These are phyloP conservation scores for Magnusiomyces fungicola DNA, from an alignment of 1,139 yeast genomes.

Conservation along the genomic window DNA sequence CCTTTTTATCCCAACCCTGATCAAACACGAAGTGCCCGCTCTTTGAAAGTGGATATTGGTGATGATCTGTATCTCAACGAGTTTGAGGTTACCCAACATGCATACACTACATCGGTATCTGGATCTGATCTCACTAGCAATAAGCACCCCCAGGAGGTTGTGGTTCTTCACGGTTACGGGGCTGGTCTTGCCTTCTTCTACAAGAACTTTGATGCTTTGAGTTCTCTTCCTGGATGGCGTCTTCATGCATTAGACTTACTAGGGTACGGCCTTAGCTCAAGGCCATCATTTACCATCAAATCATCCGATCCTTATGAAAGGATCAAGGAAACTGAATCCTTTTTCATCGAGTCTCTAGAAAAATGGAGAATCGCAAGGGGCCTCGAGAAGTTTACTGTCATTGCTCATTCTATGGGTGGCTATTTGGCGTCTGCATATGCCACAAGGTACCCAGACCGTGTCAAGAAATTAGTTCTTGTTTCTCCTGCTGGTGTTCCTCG, in stretches of 20 bases:
- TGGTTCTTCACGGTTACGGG: slow-evolving; percentile 86
- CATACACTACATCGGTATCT: neutral
- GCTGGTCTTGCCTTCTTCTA: slow-evolving; percentile 85
- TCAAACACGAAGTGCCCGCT: slow-evolving; percentile 42
- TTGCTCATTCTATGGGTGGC: slow-evolving; percentile 95
- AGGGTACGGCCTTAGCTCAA: slow-evolving; percentile 76
- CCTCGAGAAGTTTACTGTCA: slow-evolving; percentile 50
- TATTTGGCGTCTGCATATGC: slow-evolving; percentile 77
- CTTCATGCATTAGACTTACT: slow-evolving; percentile 76
- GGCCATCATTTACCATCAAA: slow-evolving; percentile 42
- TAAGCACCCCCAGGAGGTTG: slow-evolving; percentile 24
- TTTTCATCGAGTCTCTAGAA: slow-evolving; percentile 78
- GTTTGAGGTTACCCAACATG: slow-evolving; percentile 33
- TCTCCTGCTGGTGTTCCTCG: slow-evolving; percentile 83
- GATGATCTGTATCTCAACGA: slow-evolving; percentile 52
- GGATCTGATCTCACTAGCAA: neutral
- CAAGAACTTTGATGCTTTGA: slow-evolving; percentile 54
- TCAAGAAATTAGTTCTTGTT: slow-evolving; percentile 61
- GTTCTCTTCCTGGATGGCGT: slow-evolving; percentile 34
- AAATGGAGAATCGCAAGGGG: slow-evolving; percentile 61
- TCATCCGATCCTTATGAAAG: slow-evolving; percentile 24
- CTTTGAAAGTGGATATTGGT: slow-evolving; percentile 44
- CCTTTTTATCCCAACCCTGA: slow-evolving; percentile 53
- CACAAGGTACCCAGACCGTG: slow-evolving; percentile 57
- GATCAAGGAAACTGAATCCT: slow-evolving; percentile 50